Conservation (phyloP, 2,329 filamentous ascomycete species). For the Cercospora sp. region DNA sequence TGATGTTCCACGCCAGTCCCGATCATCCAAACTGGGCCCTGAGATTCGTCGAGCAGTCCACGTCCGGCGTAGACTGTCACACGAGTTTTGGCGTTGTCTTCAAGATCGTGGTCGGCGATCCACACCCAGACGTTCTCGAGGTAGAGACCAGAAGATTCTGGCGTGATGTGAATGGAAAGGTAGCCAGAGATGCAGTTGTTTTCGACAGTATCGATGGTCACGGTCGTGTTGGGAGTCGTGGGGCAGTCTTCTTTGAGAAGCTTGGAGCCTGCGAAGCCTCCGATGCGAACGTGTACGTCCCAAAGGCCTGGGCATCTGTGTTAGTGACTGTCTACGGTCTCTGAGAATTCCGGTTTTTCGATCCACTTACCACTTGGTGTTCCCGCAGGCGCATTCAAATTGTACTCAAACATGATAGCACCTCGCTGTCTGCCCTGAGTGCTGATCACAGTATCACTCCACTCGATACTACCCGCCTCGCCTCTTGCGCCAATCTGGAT, state of each 20-base stretch:
- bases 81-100: constrained; percentile 67
- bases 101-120: constrained; percentile 89
- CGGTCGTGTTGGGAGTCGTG: neutral
- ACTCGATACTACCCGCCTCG: constrained; percentile 65
- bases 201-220: neutral
- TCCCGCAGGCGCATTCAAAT: neutral
- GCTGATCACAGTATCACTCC: constrained; percentile 70
- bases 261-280: neutral
- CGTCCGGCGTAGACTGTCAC: constrained; percentile 89
- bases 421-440: constrained; percentile 66
- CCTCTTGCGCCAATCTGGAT: constrained; percentile 66
- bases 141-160: constrained; percentile 62
- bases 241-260: neutral
- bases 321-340: neutral
- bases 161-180: constrained; percentile 46
- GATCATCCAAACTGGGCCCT: neutral
- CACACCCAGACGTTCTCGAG: constrained; percentile 92
- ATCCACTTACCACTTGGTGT: neutral
- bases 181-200: constrained; percentile 20
- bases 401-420: constrained; percentile 53
- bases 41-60: constrained; percentile 78
- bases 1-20: neutral
- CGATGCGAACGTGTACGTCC: neutral
- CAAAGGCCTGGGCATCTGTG: neutral
- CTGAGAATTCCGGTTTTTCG: neutral